Percentiles rank a stretch among this genome's conserved stretches.
These are phyloP conservation scores for Agaricales sp. DNA, from an alignment of 1,284 basidiomycete genomes.

Conservation along the genomic window DNA sequence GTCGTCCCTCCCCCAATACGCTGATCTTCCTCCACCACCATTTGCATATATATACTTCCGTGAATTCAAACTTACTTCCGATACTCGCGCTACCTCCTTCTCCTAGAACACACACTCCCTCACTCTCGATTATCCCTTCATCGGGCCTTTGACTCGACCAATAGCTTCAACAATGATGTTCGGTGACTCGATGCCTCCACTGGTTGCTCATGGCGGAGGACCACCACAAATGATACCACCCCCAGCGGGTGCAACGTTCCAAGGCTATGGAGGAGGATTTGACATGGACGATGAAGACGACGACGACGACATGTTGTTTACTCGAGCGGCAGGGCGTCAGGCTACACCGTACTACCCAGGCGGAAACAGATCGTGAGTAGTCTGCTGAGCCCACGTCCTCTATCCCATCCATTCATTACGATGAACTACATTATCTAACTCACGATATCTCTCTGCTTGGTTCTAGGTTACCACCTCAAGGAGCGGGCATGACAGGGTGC, in stretches of 20 bases:
- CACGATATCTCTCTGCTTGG: conserved; percentile 9
- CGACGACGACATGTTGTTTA: not conserved
- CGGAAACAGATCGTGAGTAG: not conserved
- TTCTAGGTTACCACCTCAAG: not conserved
- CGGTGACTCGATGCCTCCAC: not conserved
- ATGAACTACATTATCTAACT: no score
- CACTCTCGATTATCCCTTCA: no score
- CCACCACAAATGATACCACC: not conserved
- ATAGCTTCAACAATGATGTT: no score
- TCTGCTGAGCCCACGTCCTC: not conserved
- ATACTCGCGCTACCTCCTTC: no score
- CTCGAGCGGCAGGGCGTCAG: not conserved
- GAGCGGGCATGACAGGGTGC: not conserved
- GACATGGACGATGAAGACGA: not conserved
- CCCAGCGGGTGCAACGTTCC: not conserved
- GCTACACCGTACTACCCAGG: not conserved
- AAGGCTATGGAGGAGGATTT: not conserved
- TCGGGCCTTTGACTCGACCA: no score
- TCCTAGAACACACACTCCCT: no score
- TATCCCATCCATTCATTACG: no score
- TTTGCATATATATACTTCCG: no score
- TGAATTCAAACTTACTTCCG: no score
- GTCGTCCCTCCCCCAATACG: no score
- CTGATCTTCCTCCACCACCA: no score
- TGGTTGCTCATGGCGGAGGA: not conserved